Conservation (phyloP, 1,139 yeast species). For the Kurtzmaniella quercitrusa region DNA sequence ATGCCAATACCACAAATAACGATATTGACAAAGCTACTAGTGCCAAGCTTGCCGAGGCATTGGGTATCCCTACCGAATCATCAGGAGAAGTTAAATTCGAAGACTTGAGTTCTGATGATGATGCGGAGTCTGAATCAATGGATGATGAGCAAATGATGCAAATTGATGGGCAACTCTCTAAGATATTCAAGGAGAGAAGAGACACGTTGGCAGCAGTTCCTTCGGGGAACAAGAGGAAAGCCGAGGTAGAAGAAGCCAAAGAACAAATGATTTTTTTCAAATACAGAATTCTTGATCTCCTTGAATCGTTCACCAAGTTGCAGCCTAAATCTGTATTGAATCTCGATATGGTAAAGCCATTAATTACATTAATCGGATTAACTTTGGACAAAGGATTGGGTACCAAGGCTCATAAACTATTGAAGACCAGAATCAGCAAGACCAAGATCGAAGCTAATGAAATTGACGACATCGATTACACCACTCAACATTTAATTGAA, state of each 20-base stretch:
- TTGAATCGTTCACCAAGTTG: slow-evolving; percentile 55
- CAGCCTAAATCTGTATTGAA: slow-evolving; percentile 42
- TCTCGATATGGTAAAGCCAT: slow-evolving; percentile 51
- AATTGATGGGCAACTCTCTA: slow-evolving; percentile 78
- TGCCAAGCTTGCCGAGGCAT: slow-evolving; percentile 70
- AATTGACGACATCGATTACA: slow-evolving; percentile 12
- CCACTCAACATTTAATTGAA: slow-evolving; percentile 17
- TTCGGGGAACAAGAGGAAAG: slow-evolving; percentile 65
- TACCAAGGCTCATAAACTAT: slow-evolving; percentile 66
- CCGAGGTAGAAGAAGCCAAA: slow-evolving; percentile 70
- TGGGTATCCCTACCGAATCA: slow-evolving; percentile 57
- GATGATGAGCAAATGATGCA: slow-evolving; percentile 98
- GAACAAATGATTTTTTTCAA: slow-evolving; percentile 79
- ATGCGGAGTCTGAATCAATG: slow-evolving; percentile 75
- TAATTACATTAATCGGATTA: slow-evolving; percentile 55
- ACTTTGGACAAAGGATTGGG: slow-evolving; percentile 71
- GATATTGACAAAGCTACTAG: slow-evolving; percentile 69
- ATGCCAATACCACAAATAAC: slow-evolving; percentile 27
- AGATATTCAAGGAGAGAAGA: slow-evolving; percentile 78
- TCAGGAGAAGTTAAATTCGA: slow-evolving; percentile 45
- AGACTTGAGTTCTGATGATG: slow-evolving; percentile 39
- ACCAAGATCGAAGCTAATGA: slow-evolving; percentile 28
- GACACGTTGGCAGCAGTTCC: slow-evolving; percentile 47
- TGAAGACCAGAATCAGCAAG: slow-evolving; percentile 64
- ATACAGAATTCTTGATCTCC: slow-evolving; percentile 68